Base-by-base conservation (phyloP, 2,329 filamentous ascomycete species). In the Westerdykella sp. region DNA sequence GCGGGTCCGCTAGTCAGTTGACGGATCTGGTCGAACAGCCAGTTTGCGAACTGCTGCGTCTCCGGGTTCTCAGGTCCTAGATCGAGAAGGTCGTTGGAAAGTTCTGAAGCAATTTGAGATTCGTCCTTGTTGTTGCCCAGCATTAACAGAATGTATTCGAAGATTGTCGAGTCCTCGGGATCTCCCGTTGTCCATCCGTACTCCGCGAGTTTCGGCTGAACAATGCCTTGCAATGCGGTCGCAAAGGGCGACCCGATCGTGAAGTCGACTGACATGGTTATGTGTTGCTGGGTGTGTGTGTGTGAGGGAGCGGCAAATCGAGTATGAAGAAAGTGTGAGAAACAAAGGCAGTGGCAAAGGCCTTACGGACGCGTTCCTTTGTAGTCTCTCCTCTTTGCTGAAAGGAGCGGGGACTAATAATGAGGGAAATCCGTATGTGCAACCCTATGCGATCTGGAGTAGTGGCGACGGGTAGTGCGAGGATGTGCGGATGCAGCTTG, bases 131-230 rank as follows among this genome's bases (percentile, higher is more conserved):
- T 88, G 70, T 96, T 97, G 49, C 87, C 87, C 25, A 98, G 79
- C 91, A 97, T 96, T 50, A 97, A 80, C 46, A 97, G 85, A 54
- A 98, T 93, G 71, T 97, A 98, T 71, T 98, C 93, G 46, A 89
- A 84, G 46, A 98, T 79, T 31, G 88, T 87, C 18, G 84, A 83
- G 67, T 91, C 88, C 60, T 81, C 80, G 56, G 87, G 85, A 54
- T 84, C 84, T 54, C 84, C 84, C 23, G 85, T 83, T 49, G 83
- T 89, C 91, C 93, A 97, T 59, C 90, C 91, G 54, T 90, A 84
- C 70, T 98, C 91, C 46, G 88, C 80, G 45, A 98, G 76, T 73
- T 97, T 97, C 25, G 87, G 85, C 69, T 93, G 87, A 50, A 97
- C 89, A 34, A 83, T 84, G 56, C 76, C 75, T 64, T 85, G 88